Base-by-base conservation (phyloP, 805 yeast genomes). In the Saccharomycopsis oosterbeekiorum region DNA sequence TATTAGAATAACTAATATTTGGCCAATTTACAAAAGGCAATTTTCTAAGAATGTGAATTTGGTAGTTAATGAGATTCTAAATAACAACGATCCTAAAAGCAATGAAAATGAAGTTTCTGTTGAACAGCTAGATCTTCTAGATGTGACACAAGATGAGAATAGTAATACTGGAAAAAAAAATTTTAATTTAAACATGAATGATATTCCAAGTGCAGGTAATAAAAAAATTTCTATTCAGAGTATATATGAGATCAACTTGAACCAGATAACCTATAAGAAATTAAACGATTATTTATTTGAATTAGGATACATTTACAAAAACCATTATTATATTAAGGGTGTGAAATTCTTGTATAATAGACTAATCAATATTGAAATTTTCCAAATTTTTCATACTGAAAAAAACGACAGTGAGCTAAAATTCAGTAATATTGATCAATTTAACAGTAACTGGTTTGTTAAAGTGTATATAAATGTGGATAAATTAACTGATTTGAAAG, bases 161-260 rank as follows among this genome's bases (percentile, higher is more conserved):
- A 19, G 51, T 14, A 14, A 21, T 19, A 42, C n/a, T 24, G 34
- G 34, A 29, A 40, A 40, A 19, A 67, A 64, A 39, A 65, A 66
- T 6, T 88, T 92, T 93, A 78, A 85, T 0, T 67, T 88, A 8
- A 87, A 82, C 66, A 76, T 84, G 29, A 75, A 82, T 4, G 96
- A 88, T 71, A 85, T 88, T 12, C 94, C 94, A 1, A 81, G 85
- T 6, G 92, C 89, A 10, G 93, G 93, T 2, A 80, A 78, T 73
- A 78, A 81, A 68, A 79, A 80, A 70, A 85, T 80, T 60, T 80
- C 78, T 26, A 83, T 80, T 62, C 96, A 90, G 70, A 80, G 88
- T 17, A 78, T 89, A 12, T 77, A 85, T 63, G 90, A 86, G 68
- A 71, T 82, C 15, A 67, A 70, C 15, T 65, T 81, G 6, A 43